These are phyloP conservation scores for Jamesozyma jinghongensis DNA, from an alignment of 805 yeast genomes.

Conservation along the genomic window DNA sequence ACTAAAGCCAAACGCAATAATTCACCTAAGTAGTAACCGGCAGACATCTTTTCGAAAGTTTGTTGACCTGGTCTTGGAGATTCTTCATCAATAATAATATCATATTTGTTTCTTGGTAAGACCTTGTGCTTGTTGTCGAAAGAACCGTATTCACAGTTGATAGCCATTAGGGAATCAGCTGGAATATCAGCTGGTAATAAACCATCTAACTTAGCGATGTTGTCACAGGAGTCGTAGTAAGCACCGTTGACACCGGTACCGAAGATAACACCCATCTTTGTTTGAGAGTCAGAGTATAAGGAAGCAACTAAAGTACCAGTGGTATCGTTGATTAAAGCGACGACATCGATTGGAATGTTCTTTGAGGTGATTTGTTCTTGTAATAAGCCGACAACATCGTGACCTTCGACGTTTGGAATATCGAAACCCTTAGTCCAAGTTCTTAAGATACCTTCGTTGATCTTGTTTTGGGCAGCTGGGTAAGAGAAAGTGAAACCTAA, in stretches of 20 bases:
- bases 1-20: conserved; percentile 69
- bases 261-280: conserved; percentile 90
- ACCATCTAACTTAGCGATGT: conserved; percentile 77
- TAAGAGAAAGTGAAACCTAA: conserved; percentile 93
- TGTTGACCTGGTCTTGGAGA: conserved; percentile 97
- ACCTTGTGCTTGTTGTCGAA: conserved; percentile 81
- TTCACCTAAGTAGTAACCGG: conserved; percentile 94
- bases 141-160: conserved; percentile 97
- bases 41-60: conserved; percentile 91
- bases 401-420: conserved; percentile 85
- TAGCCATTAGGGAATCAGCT: conserved; percentile 71
- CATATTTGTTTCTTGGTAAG: conserved; percentile 86
- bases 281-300: conserved; percentile 76
- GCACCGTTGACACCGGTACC: conserved; percentile 99
- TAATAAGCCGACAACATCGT: conserved; percentile 86
- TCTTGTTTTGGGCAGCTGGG: conserved; percentile 76
- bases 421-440: conserved; percentile 98
- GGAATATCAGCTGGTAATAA: conserved; percentile 54
- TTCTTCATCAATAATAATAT: conserved; percentile 65
- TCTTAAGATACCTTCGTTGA: conserved; percentile 80
- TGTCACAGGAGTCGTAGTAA: conserved; percentile 66
- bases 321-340: conserved; percentile 92
- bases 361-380: conserved; percentile 59
- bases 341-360: conserved; percentile 71
- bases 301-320: conserved; percentile 96